Evolutionary conservation across 176 grass and related monocot genomes (phyloP).

Genomic region (Musa troglodytarum): DNA sequence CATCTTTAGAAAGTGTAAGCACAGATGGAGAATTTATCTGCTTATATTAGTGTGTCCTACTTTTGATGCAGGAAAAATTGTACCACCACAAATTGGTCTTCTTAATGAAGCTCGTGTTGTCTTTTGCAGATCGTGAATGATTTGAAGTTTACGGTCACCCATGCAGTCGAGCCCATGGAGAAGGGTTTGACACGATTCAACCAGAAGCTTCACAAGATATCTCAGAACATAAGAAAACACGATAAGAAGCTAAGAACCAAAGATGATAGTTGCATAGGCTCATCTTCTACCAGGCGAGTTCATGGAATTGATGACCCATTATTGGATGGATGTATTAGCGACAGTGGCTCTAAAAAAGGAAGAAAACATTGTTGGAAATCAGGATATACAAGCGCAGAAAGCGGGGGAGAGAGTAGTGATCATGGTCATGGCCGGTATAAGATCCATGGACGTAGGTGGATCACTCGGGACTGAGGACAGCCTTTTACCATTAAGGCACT

Average conservation of each 20-base stretch:
- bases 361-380: constrained; percentile 38
- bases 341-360: constrained; percentile 38
- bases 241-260: constrained; percentile 52
- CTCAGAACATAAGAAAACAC: constrained; percentile 66
- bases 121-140: constrained; percentile 70
- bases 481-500: too few relatives aligned
- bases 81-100: background rate
- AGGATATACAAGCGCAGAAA: constrained; percentile 35
- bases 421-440: constrained; percentile 44
- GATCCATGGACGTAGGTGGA: constrained; percentile 55
- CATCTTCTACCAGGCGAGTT: constrained; percentile 31
- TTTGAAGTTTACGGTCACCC: constrained; percentile 81
- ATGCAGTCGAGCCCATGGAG: constrained; percentile 63
- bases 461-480: constrained; percentile 29
- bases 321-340: constrained; percentile 59
- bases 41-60: too few relatives aligned
- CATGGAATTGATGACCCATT: constrained; percentile 72
- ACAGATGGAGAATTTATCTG: too few relatives aligned
- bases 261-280: constrained; percentile 69
- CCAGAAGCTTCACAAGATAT: constrained; percentile 68
- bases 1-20: background rate
- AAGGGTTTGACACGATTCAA: constrained; percentile 50
- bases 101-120: background rate
- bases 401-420: constrained; percentile 55
- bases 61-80: too few relatives aligned